These are phyloP conservation scores for Cryptosporidium andersoni DNA, from an alignment of 169 alveolate genomes.

Conservation along the genomic window DNA sequence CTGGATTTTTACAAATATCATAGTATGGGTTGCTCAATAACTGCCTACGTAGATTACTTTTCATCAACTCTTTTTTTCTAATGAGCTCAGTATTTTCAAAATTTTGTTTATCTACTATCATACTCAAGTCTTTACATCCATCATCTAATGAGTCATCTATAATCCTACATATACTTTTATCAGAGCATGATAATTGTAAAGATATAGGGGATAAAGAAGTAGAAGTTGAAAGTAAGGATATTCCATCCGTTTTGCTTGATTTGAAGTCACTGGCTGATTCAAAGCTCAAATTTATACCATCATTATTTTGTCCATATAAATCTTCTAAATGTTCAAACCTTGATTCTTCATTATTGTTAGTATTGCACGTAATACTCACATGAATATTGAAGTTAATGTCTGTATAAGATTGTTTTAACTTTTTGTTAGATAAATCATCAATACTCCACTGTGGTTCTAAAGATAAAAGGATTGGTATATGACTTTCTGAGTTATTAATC, in stretches of 20 bases:
- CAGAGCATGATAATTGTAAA: too few relatives aligned
- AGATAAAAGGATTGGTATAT: too few relatives aligned
- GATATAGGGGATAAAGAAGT: too few relatives aligned
- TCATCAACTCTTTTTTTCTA: not conserved
- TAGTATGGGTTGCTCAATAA: constrained; percentile 44
- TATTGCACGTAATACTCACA: not conserved
- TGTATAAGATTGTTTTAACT: not conserved
- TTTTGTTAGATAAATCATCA: not conserved
- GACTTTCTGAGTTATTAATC: too few relatives aligned
- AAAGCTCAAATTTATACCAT: too few relatives aligned
- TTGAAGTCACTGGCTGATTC: not conserved
- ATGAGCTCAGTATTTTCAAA: not conserved
- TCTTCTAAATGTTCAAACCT: too few relatives aligned
- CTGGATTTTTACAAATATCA: constrained; percentile 68
- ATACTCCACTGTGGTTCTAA: too few relatives aligned
- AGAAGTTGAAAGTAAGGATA: not conserved
- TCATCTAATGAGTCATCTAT: too few relatives aligned
- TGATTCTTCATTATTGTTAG: not conserved
- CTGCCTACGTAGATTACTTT: constrained; percentile 43
- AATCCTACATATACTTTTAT: too few relatives aligned
- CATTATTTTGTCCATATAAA: too few relatives aligned
- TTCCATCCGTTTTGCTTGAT: not conserved
- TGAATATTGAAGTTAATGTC: not conserved
- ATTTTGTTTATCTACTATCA: too few relatives aligned
- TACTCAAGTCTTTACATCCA: too few relatives aligned